These are phyloP conservation scores for Cladosporium sp. DNA, from an alignment of 2,329 filamentous ascomycete species.

Conservation along the genomic window DNA sequence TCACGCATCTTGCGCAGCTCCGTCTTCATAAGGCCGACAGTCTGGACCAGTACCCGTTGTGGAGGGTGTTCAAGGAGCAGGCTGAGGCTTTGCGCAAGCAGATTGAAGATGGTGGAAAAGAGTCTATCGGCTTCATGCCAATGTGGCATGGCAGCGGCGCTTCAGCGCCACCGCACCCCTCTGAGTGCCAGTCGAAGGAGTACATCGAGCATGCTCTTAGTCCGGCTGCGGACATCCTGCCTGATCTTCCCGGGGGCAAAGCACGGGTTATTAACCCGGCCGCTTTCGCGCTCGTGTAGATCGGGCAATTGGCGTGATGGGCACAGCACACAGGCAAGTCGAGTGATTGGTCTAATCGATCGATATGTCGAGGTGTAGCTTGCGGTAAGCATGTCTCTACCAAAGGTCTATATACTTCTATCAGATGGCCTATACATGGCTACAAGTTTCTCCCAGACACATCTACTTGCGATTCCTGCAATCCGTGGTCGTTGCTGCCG, in stretches of 20 bases:
- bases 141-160: neutral
- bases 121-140: neutral
- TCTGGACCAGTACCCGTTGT: constrained; percentile 51
- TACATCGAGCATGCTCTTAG: neutral
- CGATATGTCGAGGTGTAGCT: too few relatives aligned
- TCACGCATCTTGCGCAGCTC: neutral
- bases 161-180: neutral
- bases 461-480: neutral
- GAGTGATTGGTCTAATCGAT: too few relatives aligned
- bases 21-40: constrained; percentile 22
- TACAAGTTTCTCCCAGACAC: too few relatives aligned
- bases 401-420: too few relatives aligned
- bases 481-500: neutral
- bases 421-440: too few relatives aligned
- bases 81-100: constrained; percentile 57
- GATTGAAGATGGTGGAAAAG: constrained; percentile 36
- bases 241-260: constrained; percentile 1
- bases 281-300: constrained; percentile 5
- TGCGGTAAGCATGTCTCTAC: too few relatives aligned
- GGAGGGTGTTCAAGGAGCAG: constrained; percentile 60
- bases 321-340: too few relatives aligned
- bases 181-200: neutral
- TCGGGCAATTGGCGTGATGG: too few relatives aligned
- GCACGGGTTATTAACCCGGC: neutral
- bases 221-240: neutral